These are phyloP conservation scores for Vitis rotundifolia DNA, from an alignment of 164 flowering plant species.

Conservation along the genomic window DNA sequence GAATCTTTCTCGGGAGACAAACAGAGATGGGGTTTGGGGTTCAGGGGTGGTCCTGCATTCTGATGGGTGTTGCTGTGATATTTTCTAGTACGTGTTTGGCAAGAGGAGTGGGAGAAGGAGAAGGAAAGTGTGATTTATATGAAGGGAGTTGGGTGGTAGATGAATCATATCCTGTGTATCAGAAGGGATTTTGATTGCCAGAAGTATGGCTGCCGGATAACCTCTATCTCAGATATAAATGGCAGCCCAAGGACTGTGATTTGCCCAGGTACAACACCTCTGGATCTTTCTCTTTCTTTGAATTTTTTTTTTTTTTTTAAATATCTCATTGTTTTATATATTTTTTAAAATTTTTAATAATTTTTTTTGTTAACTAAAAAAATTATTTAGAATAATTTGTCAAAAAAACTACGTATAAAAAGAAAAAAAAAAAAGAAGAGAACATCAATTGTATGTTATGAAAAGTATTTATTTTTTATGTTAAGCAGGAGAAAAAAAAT, in stretches of 20 bases:
- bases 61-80: not conserved
- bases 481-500: no score
- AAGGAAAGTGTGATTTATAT: slow-evolving; percentile 24
- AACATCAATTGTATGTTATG: no score
- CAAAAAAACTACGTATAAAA: no score
- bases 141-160: slow-evolving; percentile 40
- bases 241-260: slow-evolving; percentile 38
- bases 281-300: not conserved
- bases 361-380: no score
- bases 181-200: slow-evolving; percentile 36
- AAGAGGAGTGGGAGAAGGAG: not conserved
- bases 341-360: no score
- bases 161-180: slow-evolving; percentile 34
- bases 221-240: slow-evolving; percentile 30
- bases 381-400: no score
- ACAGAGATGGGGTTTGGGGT: slow-evolving; percentile 6
- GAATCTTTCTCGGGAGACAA: not conserved
- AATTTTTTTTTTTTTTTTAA: no score
- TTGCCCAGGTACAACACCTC: slow-evolving; percentile 28
- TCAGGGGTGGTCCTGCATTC: not conserved
- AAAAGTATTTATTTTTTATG: no score
- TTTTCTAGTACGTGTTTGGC: slow-evolving; percentile 4
- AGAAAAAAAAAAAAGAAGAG: no score
- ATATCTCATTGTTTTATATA: no score
- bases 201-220: slow-evolving; percentile 43